Evolutionary conservation across 179 eudicot genomes (phyloP), one percentile per base, ranked within the genome.

Genomic region (Beta lomatogona): DNA sequence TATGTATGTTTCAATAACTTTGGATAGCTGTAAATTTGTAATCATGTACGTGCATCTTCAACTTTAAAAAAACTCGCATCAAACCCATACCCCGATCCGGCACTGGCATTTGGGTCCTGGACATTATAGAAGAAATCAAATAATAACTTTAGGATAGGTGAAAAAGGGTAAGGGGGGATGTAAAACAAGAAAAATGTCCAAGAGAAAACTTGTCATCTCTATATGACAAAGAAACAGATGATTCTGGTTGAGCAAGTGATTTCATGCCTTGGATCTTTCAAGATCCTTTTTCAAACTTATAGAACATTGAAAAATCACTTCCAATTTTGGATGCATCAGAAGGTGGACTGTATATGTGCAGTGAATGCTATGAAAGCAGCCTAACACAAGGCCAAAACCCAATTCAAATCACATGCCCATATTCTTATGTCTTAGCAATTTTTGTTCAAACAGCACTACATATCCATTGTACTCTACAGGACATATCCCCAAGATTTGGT

Each of bases 201-300:
- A 12, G 6, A 46, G 10, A 58, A 44, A 46, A 55, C n/a, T 44
- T 45, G 78, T 69, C n/a, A 61, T 14, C 36, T 71, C 76, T 13
- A 44, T 31, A 67, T 19, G 31, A 41, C 75, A 81, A 57, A 61
- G 71, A 81, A 81, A 25, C 75, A 58, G 59, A 21, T 77, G 79
- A 48, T 19, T n/a, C 46, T 63, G 22, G 63, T 53, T 22, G 31
- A 61, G 48, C 63, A 77, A 61, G 10, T 50, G 28, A 1, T 25
- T 25, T 25, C 28, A 25, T 25, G 1, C 28, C 1, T 25, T 25
- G 28, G 28, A 25, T 25, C 1, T 0, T 71, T 59, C 11, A 25
- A 19, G 15, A 58, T 10, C 1, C 22, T 16, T 15, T 48, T 59
- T 64, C 1, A 4, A 46, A 3, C 11, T 14, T 25, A 0, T 1